Base-by-base conservation (phyloP, 73 alveolate species). In the Durusdinium trenchii region DNA sequence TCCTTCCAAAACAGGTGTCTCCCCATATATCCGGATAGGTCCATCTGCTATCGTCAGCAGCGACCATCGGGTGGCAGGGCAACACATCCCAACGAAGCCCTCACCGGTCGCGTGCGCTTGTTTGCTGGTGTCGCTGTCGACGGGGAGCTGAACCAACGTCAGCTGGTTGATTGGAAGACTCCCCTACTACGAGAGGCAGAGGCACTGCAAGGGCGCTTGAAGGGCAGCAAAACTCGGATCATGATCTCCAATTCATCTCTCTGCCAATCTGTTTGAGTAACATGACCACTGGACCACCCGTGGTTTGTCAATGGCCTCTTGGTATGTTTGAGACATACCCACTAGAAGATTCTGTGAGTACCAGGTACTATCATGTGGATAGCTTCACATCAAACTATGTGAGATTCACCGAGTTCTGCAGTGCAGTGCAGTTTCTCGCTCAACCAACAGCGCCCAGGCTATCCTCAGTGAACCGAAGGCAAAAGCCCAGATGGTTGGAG, bases 371-470 rank as follows among this genome's bases (percentile, higher is more conserved):
- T 54, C 20, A 20, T 20, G 64, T 9, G 28, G 20, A 64, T 64
- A 10, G 28, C 79, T 64, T 64, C 42, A 26, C 12, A 64, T 9
- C 28, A 16, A 16, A 23, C 79, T 64, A 6, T 16, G n/a, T 6
- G 28, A 64, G 23, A 5, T 5, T 30, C 50, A 36, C 83, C 48
- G 6, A 10, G 48, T 48, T 45, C 60, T 43, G 43, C 89, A 9
- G 64, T 54, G 89, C 64, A 78, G 64, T 42, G 35, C 89, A 46
- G 64, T 10, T 30, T 38, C 50, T 48, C 93, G 9, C 69, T 82
- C 93, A 82, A 73, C 93, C 93, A 16, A 82, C 93, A 3, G 93
- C 93, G 28, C 73, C 93, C 73, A 82, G n/a, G 93, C 36, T 82
- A 73, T 82, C 93, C 93, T 82, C 28, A n/a, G 28, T 76, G 42